Conservation (phyloP, 176 grass and related monocot species). For the Eragrostis nindensis region DNA sequence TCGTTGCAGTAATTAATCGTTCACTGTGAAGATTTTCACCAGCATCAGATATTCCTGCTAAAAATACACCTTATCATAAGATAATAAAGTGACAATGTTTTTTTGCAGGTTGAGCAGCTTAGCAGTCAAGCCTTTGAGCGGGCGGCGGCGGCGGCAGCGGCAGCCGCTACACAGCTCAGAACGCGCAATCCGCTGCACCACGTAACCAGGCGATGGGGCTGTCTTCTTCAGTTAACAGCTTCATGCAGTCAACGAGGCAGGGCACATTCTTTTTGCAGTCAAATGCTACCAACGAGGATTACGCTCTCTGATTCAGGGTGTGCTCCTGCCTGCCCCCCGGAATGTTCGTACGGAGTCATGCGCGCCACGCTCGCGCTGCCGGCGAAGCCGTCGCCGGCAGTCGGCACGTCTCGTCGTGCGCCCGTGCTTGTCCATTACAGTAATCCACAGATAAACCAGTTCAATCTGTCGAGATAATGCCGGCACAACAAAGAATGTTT, state of each 20-base stretch:
- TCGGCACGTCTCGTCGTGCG: slow-evolving; percentile 18
- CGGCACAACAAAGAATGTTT: background rate
- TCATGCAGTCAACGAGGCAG: background rate
- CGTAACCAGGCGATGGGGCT: background rate
- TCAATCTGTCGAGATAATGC: background rate
- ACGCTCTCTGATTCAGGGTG: too few relatives aligned
- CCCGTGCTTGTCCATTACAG: background rate
- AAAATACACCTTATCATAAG: background rate
- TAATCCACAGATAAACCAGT: background rate
- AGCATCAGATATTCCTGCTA: background rate
- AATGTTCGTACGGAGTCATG: slow-evolving; percentile 5
- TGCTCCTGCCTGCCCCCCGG: background rate
- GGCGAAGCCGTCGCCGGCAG: slow-evolving; percentile 6
- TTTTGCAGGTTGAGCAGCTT: background rate
- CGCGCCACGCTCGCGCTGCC: slow-evolving; percentile 15
- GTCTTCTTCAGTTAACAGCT: background rate
- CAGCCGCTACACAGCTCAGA: background rate
- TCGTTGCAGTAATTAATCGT: background rate
- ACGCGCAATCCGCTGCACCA: background rate
- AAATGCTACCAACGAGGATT: background rate
- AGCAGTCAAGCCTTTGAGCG: background rate
- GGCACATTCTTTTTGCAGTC: too few relatives aligned
- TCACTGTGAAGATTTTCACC: background rate
- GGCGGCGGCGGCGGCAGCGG: too few relatives aligned
- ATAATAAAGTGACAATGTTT: too few relatives aligned